Base-by-base conservation (phyloP, 345 rosid genomes). In the Eucalyptus cloeziana region DNA sequence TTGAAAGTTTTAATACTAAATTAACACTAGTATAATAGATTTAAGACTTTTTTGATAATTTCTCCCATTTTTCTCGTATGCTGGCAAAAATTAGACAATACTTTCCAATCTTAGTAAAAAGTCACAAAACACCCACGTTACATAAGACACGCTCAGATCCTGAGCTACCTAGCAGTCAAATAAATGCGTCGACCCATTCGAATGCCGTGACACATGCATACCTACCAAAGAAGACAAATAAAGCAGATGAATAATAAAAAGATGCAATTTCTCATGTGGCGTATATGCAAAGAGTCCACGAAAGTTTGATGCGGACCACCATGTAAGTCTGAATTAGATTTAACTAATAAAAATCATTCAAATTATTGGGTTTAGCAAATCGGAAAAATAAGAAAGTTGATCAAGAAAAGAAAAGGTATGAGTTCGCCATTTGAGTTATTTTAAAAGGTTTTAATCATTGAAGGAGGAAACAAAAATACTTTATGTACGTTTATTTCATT, bases 21-120 rank as follows among this genome's bases (percentile, higher is more conserved):
- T 71, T 37, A 21, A 24, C 14, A 19, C 7, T 17, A 71, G 7
- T 37, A 10, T 21, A 71, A 33, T 17, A 19, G 2, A 12, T 5
- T 10, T 10, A 33, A 1, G 14, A 30, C 10, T 14, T 64, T n/a
- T 14, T 14, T 2, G 0, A 30, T n/a, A 4, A 64, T 30, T 30
- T 62, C 33, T 6, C 1, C 21, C 24, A 67, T 30, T 30, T 62
- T 60, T 3, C 31, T 62, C 30, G 37, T 31, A 31, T 31, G 22
- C 79, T 31, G 4, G 79, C 43, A 16, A 33, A 67, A 16, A 31
- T 33, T 37, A 69, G 13, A 69, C 43, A 2, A 69, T 69, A 17
- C 44, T 33, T 69, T 16, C 7, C 7, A 67, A n/a, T 8, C 37
- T 67, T 8, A 67, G 2, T 15, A 67, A 64, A 67, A 67, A n/a